Evolutionary conservation across 2,329 filamentous ascomycete species (phyloP).

Genomic region (Tolypocladium ovalisporum): DNA sequence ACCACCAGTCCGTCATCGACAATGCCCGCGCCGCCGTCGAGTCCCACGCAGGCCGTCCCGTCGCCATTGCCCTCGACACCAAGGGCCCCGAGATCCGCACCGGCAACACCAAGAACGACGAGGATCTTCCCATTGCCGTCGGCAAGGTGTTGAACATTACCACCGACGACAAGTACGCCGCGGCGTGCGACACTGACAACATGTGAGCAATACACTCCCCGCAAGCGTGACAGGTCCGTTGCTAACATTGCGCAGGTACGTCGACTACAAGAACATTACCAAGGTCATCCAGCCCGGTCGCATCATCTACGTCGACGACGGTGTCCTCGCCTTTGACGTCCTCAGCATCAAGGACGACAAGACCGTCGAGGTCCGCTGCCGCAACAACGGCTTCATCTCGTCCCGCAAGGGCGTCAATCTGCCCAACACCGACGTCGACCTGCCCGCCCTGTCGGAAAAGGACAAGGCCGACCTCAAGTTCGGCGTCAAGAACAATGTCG

Average conservation of each 20-base stretch:
- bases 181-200: conserved; percentile 75
- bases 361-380: conserved; percentile 74
- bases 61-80: conserved; percentile 86
- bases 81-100: conserved; percentile 54
- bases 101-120: conserved; percentile 66
- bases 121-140: conserved; percentile 76
- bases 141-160: conserved; percentile 90
- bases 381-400: conserved; percentile 98
- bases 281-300: conserved; percentile 89
- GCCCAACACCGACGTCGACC: conserved; percentile 96
- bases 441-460: conserved; percentile 95
- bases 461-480: conserved; percentile 90
- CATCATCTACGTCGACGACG: conserved; percentile 96
- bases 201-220: conserved; percentile 56
- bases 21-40: conserved; percentile 82
- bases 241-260: conserved; percentile 51
- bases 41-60: conserved; percentile 65
- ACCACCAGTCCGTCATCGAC: conserved; percentile 97
- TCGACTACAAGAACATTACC: conserved; percentile 99
- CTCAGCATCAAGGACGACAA: conserved; percentile 77
- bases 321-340: conserved; percentile 93
- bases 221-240: not conserved
- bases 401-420: conserved; percentile 99
- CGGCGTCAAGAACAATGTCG: conserved; percentile 95
- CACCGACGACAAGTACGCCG: conserved; percentile 87